Base-by-base conservation (phyloP, 306 rosid genomes). In the Malus sylvestris region DNA sequence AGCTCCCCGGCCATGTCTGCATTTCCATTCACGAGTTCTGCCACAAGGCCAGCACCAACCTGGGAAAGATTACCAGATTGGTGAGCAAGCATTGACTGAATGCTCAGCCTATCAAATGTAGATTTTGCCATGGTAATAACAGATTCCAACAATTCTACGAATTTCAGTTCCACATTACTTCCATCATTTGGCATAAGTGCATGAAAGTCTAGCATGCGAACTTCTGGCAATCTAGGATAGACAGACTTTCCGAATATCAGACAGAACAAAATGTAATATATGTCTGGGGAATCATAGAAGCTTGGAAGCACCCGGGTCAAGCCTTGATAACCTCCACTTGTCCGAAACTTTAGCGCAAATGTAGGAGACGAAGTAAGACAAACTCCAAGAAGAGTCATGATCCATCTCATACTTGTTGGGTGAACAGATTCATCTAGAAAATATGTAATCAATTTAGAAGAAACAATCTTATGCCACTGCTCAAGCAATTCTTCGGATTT, bases 331-430 rank as follows among this genome's bases (percentile, higher is more conserved):
- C 99, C 97, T 76, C 99, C 99, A 82, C 98, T 92, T 1, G 97
- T 86, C 65, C 99, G 99, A 80, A 96, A 96, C 83, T 96, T 96
- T 73, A 91, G 86, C 8, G 91, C 86, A 87, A 96, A 96, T 27
- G 99, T 96, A 9, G 98, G 97, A 69, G 99, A 96, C 52, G 98
- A 92, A 75, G 93, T 87, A 72, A 96, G 87, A 88, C 98, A 96
- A 68, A 96, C 96, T 61, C 99, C 99, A 85, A 96, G 99, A 67
- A 96, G 91, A 77, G 99, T 96, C 94, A 96, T 96, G 86, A 96
- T 82, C 99, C 99, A 96, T 88, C 99, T 91, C 99, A 96, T 96
- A 83, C 99, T 96, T 52, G 98, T 87, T 62, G 99, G 99, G 81
- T 96, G 99, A 77, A 88, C 96, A 57, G 93, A 93, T 88, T 96